Conservation (phyloP, 306 rosid genomes). For the Cicer chorassanicum region DNA sequence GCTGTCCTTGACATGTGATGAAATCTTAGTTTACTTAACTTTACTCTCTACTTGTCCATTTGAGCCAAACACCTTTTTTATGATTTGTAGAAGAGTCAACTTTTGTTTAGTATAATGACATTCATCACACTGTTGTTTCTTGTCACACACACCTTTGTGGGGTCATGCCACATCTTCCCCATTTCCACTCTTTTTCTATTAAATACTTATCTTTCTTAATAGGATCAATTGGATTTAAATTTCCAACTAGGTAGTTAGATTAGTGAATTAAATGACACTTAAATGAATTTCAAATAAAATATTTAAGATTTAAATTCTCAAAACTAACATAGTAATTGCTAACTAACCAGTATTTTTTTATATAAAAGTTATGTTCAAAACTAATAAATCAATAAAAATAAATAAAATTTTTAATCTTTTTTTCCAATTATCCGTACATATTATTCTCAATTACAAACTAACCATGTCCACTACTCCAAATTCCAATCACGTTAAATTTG, state of each 20-base stretch:
- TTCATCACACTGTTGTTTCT: background rate
- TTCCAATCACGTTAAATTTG: constrained; percentile 1
- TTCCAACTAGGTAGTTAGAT: too few relatives aligned
- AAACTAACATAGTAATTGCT: too few relatives aligned
- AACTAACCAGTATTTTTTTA: too few relatives aligned
- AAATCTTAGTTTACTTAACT: constrained; percentile 41
- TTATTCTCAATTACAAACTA: background rate
- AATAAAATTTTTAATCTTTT: too few relatives aligned
- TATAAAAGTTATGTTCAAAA: too few relatives aligned
- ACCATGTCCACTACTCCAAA: background rate
- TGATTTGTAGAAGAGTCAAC: constrained; percentile 43
- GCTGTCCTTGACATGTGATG: constrained; percentile 44
- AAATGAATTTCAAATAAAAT: too few relatives aligned
- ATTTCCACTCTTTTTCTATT: background rate
- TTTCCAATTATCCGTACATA: background rate
- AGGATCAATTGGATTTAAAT: too few relatives aligned
- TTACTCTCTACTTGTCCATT: constrained; percentile 39
- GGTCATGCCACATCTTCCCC: constrained; percentile 48
- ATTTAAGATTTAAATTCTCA: too few relatives aligned
- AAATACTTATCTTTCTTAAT: too few relatives aligned
- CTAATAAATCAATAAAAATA: too few relatives aligned
- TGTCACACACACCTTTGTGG: constrained; percentile 39
- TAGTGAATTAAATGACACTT: too few relatives aligned
- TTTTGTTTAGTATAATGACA: constrained; percentile 36
- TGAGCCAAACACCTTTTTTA: constrained; percentile 43